Percentiles rank a stretch among this genome's conserved stretches.
These are phyloP conservation scores for Atkinsonella hypoxylon DNA, from an alignment of 2,329 filamentous ascomycete species.

Conservation along the genomic window DNA sequence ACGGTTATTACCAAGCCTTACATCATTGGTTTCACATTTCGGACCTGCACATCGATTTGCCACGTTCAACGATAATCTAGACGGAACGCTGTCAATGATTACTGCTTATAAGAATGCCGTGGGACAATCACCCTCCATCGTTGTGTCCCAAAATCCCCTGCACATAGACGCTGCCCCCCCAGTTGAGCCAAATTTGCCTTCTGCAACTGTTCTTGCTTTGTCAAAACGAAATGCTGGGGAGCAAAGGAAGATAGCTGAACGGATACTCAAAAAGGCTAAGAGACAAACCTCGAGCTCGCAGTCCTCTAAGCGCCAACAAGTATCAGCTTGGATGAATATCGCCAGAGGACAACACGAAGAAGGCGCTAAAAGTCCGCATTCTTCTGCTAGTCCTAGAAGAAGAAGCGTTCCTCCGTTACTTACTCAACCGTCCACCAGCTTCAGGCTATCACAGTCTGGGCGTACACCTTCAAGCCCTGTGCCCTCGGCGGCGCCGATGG, in stretches of 20 bases:
- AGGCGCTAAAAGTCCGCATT: no score
- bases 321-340: no score
- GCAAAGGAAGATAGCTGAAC: background rate
- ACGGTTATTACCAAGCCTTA: conserved; percentile 13
- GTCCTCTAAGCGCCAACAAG: no score
- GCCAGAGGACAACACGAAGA: no score
- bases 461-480: background rate
- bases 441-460: no score
- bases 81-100: conserved; percentile 25
- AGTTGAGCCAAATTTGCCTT: conserved; percentile 3
- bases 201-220: background rate
- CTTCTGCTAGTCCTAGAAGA: no score
- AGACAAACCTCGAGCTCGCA: background rate
- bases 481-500: background rate
- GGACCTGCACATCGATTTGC: conserved; percentile 12
- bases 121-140: conserved; percentile 15
- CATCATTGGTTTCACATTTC: conserved; percentile 16
- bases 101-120: conserved; percentile 13
- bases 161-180: conserved; percentile 9
- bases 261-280: background rate
- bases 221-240: background rate
- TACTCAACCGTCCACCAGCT: no score
- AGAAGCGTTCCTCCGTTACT: no score
- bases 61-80: conserved; percentile 28
- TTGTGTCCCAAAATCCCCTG: conserved; percentile 16